phyloP scores from a whole-genome alignment of 148 eudicot genomes.

The Rhododendron kiyosumense region DNA sequence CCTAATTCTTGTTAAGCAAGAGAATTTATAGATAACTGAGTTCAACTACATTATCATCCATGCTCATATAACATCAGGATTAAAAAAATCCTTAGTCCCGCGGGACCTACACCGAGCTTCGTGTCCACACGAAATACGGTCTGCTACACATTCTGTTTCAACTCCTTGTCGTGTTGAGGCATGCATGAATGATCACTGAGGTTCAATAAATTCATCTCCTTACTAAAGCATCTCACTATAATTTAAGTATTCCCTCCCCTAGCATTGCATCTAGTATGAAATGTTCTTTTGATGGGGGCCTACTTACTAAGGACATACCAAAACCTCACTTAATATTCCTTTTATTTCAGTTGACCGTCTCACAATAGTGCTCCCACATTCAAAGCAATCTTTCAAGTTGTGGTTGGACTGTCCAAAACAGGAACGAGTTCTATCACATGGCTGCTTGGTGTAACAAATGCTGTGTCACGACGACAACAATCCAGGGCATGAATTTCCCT shows the following conservation, averaged over 20 bases:
- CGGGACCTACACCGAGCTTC: not conserved
- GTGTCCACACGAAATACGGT: not conserved
- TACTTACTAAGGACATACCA: not conserved
- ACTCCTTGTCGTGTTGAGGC: not conserved
- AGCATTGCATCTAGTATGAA: not conserved
- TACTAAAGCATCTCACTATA: not conserved
- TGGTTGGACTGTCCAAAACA: not conserved
- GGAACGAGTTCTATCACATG: not conserved
- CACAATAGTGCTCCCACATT: not conserved
- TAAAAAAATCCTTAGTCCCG: not conserved
- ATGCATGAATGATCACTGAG: not conserved
- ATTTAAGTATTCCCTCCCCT: not conserved
- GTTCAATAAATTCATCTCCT: not conserved
- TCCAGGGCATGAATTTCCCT: not conserved
- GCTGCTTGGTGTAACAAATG: not conserved
- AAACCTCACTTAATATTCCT: not conserved
- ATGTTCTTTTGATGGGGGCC: not conserved
- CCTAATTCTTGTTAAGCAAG: not conserved
- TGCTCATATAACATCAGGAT: not conserved
- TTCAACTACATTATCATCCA: not conserved
- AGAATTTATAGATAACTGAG: not conserved
- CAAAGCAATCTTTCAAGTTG: not conserved
- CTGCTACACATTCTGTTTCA: not conserved
- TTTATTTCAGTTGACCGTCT: not conserved
- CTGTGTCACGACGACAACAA: not conserved